Evolutionary conservation across 768 basidiomycete species (phyloP).

Genomic region (Hebeloma cylindrosporum): DNA sequence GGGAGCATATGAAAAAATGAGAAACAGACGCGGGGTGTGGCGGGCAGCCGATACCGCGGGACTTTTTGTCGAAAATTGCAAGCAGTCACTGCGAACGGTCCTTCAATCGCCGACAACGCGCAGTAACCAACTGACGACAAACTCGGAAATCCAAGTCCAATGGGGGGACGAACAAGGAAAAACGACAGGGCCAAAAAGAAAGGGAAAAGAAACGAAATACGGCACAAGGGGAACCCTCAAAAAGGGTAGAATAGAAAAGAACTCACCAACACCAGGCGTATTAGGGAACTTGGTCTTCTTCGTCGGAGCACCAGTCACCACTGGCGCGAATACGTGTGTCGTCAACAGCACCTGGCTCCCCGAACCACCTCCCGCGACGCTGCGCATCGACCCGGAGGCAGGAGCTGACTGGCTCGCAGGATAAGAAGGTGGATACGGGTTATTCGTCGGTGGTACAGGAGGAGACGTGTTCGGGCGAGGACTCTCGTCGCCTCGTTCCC

Average conservation of each 20-base stretch:
- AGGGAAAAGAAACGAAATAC: constrained; percentile 1
- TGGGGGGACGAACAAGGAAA: no score
- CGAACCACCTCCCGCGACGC: constrained; percentile 8
- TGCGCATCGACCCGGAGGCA: background rate
- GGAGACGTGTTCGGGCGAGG: constrained; percentile 15
- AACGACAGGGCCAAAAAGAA: no score
- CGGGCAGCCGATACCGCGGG: no score
- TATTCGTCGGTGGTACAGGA: background rate
- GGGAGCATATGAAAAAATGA: no score
- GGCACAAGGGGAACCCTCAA: constrained; percentile 10
- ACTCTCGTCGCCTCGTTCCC: constrained; percentile 2
- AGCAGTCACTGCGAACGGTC: no score
- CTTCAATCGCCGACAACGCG: no score
- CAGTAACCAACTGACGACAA: no score
- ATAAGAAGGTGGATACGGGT: constrained; percentile 9
- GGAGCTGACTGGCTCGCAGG: constrained; percentile 18
- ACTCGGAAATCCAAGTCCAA: no score
- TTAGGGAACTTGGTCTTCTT: constrained; percentile 59
- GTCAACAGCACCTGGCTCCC: constrained; percentile 40
- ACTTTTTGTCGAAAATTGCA: no score
- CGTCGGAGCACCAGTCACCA: constrained; percentile 68
- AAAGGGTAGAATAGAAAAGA: background rate
- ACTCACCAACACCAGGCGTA: constrained; percentile 14
- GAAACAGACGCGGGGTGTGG: no score
- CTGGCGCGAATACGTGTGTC: constrained; percentile 72